These are phyloP conservation scores for Naganishia randhawae DNA, from an alignment of 768 basidiomycete species.

Conservation along the genomic window DNA sequence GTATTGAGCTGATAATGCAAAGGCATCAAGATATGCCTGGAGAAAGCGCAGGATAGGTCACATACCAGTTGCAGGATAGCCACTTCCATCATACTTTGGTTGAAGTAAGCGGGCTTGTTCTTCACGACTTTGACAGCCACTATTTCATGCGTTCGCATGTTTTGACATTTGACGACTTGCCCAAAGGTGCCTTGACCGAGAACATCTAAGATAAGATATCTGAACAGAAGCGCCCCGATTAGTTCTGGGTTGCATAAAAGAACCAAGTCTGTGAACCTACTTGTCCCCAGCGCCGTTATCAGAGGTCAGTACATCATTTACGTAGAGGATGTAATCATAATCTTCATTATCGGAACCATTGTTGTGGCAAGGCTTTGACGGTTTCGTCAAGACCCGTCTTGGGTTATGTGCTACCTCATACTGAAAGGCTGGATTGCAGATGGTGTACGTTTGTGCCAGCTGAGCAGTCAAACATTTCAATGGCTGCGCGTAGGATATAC, in stretches of 20 bases:
- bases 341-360: slow-evolving; percentile 99
- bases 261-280: slow-evolving; percentile 56
- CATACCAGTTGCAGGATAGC: slow-evolving; percentile 91
- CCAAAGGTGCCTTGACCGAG: slow-evolving; percentile 98
- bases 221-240: slow-evolving; percentile 43
- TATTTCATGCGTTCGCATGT: slow-evolving; percentile 98
- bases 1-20: slow-evolving; percentile 72
- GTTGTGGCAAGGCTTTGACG: slow-evolving; percentile 90
- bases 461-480: slow-evolving; percentile 73
- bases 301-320: slow-evolving; percentile 92
- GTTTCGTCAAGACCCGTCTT: slow-evolving; percentile 92
- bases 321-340: slow-evolving; percentile 98
- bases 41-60: background rate
- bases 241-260: background rate
- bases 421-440: slow-evolving; percentile 90
- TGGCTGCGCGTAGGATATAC: slow-evolving; percentile 51
- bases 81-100: slow-evolving; percentile 99
- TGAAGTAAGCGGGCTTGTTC: slow-evolving; percentile 99
- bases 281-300: slow-evolving; percentile 80
- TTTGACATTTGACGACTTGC: slow-evolving; percentile 99
- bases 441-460: slow-evolving; percentile 83
- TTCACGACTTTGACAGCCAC: slow-evolving; percentile 99
- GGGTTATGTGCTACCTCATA: slow-evolving; percentile 95
- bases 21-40: slow-evolving; percentile 21
- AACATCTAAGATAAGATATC: slow-evolving; percentile 95